A percentile compares a stretch with the other conserved stretches of the same genome.
These are phyloP conservation scores for Aspergillus mulundensis DNA, from an alignment of 495 filamentous ascomycete genomes.

Conservation along the genomic window DNA sequence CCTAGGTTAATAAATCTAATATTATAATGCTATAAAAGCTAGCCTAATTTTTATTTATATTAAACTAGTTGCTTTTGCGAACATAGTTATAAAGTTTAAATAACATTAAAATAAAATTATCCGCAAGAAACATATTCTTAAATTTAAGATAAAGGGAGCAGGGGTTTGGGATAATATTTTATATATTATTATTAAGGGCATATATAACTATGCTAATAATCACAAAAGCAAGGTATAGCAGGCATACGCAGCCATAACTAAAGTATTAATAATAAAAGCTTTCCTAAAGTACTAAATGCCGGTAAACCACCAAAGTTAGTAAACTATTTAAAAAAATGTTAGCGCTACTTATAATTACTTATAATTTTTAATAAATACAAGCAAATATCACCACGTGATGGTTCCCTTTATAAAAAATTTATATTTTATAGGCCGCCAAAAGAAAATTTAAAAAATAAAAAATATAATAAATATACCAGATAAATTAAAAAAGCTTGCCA, in stretches of 20 bases:
- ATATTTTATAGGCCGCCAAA: neutral
- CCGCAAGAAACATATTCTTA: conserved; percentile 23
- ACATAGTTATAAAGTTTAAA: conserved; percentile 16
- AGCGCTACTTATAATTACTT: neutral
- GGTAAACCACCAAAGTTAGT: neutral
- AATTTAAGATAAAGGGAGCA: conserved; percentile 41
- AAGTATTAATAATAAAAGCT: conserved; percentile 26
- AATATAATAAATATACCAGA: neutral
- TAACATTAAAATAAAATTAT: conserved; percentile 14
- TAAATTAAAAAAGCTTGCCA: conserved; percentile 17
- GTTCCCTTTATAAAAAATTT: neutral
- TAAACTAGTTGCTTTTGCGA: conserved; percentile 15
- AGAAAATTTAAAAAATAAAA: neutral
- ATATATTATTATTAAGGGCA: neutral
- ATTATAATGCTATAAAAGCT: neutral
- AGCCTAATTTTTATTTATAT: conserved; percentile 12
- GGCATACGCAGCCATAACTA: conserved; percentile 21
- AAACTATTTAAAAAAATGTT: neutral
- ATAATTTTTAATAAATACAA: neutral
- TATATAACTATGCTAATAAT: neutral
- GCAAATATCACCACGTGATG: neutral
- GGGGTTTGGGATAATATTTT: neutral
- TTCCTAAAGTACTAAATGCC: conserved; percentile 7
- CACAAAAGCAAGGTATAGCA: conserved; percentile 17
- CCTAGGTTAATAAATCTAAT: neutral